Conservation (phyloP, 352 stramenopile species). For the Phytopythium helicoides region DNA sequence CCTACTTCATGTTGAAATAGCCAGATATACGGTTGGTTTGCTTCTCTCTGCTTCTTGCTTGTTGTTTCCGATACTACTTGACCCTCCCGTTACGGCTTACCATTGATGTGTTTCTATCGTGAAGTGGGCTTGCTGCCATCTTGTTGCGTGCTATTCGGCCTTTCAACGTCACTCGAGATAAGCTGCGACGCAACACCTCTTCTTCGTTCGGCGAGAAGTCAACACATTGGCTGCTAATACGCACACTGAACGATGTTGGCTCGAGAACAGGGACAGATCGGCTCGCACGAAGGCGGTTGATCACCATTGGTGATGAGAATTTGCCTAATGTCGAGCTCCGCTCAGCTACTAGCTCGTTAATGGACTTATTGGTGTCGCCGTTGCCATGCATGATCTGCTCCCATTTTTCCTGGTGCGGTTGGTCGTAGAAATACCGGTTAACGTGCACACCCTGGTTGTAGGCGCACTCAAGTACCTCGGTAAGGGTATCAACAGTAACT, state of each 20-base stretch:
- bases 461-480: constrained; percentile 60
- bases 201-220: constrained; percentile 26
- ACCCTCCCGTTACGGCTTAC: background rate
- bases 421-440: constrained; percentile 53
- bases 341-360: constrained; percentile 30
- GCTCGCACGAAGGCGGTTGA: constrained; percentile 1
- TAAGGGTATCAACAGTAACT: constrained; percentile 38
- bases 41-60: constrained; percentile 9
- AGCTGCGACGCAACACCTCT: constrained; percentile 53
- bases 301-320: constrained; percentile 40
- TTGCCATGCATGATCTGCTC: constrained; percentile 11
- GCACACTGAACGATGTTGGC: background rate
- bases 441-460: constrained; percentile 47
- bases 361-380: constrained; percentile 25
- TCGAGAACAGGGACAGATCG: background rate
- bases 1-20: constrained; percentile 54
- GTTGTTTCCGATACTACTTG: background rate
- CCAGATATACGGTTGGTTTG: constrained; percentile 41
- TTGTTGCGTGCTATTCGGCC: constrained; percentile 45
- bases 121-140: background rate
- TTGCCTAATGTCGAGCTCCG: constrained; percentile 48
- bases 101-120: background rate
- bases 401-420: constrained; percentile 66
- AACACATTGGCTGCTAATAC: background rate
- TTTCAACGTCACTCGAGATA: constrained; percentile 59